Evolutionary conservation across 176 grass and related monocot genomes (phyloP).

Genomic region (Phoenix roebelenii): DNA sequence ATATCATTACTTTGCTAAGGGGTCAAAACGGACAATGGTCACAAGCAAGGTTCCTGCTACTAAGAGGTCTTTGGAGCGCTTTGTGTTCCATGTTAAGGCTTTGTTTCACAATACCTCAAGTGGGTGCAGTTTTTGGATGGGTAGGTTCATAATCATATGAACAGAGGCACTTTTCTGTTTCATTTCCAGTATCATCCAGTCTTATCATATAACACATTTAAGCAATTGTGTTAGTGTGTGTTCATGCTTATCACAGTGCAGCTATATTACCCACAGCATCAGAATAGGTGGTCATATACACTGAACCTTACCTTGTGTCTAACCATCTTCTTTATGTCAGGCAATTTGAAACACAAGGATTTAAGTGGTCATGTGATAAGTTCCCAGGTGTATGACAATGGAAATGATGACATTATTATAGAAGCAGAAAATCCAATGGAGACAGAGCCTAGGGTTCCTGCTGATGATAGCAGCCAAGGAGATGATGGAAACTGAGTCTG

Average conservation of each 20-base stretch:
- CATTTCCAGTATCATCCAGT: too few relatives aligned
- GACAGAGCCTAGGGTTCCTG: neutral
- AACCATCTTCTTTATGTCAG: constrained; percentile 12
- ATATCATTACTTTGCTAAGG: constrained; percentile 21
- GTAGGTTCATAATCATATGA: constrained; percentile 16
- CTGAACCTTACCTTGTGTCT: too few relatives aligned
- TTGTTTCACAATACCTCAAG: constrained; percentile 56
- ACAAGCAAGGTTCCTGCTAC: constrained; percentile 72
- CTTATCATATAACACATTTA: too few relatives aligned
- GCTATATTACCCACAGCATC: too few relatives aligned
- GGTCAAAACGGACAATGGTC: constrained; percentile 71
- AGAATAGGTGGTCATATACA: too few relatives aligned
- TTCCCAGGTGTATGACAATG: constrained; percentile 56
- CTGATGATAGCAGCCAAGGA: too few relatives aligned
- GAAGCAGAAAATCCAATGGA: constrained; percentile 32
- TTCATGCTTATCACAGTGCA: too few relatives aligned
- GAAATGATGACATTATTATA: constrained; percentile 23
- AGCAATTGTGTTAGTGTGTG: too few relatives aligned
- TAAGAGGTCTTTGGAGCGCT: constrained; percentile 71
- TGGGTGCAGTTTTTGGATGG: constrained; percentile 38
- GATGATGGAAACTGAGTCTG: too few relatives aligned
- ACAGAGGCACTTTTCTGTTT: too few relatives aligned
- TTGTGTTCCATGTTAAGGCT: constrained; percentile 73
- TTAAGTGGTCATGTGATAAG: constrained; percentile 61
- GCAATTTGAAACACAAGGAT: constrained; percentile 82